A percentile compares a stretch with the other conserved stretches of the same genome.
phyloP scores from a whole-genome alignment of 2,329 filamentous ascomycete species.

The Penicillium nordicum region DNA sequence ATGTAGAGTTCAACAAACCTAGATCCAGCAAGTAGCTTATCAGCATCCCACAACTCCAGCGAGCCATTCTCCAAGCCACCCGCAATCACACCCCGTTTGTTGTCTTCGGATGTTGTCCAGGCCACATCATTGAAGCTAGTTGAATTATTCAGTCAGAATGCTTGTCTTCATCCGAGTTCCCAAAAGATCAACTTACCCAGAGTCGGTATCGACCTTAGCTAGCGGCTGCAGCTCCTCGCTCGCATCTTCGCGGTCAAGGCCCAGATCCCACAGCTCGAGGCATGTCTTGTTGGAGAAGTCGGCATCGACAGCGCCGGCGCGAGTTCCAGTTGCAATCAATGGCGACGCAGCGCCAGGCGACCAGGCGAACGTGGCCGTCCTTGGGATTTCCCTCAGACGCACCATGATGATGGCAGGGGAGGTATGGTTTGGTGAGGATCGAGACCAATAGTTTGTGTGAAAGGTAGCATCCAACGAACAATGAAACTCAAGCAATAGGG shows the following conservation, averaged over 20 bases:
- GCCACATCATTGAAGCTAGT: slow-evolving; percentile 92
- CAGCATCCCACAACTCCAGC: slow-evolving; percentile 89
- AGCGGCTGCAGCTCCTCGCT: slow-evolving; percentile 81
- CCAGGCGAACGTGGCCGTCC: slow-evolving; percentile 97
- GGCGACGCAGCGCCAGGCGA: slow-evolving; percentile 76
- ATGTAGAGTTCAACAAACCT: slow-evolving; percentile 39
- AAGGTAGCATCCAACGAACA: slow-evolving; percentile 19
- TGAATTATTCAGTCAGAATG: slow-evolving; percentile 21
- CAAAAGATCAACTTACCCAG: slow-evolving; percentile 60
- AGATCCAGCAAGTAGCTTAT: slow-evolving; percentile 56
- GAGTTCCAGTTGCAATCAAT: slow-evolving; percentile 86
- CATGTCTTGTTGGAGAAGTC: slow-evolving; percentile 98
- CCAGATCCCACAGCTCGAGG: slow-evolving; percentile 93
- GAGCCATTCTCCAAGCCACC: slow-evolving; percentile 93
- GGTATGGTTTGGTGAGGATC: slow-evolving; percentile 23
- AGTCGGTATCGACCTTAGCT: slow-evolving; percentile 79
- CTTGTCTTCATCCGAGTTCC: neutral
- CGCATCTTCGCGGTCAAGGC: slow-evolving; percentile 70
- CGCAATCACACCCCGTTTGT: slow-evolving; percentile 84
- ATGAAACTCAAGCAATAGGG: slow-evolving; percentile 8
- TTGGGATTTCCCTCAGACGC: slow-evolving; percentile 89
- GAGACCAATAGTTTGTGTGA: slow-evolving; percentile 13
- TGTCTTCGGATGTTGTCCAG: slow-evolving; percentile 79
- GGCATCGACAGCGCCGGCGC: slow-evolving; percentile 90
- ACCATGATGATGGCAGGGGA: slow-evolving; percentile 64